These are phyloP conservation scores for Fragaria vesca DNA, from an alignment of 306 rosid species.

Conservation along the genomic window DNA sequence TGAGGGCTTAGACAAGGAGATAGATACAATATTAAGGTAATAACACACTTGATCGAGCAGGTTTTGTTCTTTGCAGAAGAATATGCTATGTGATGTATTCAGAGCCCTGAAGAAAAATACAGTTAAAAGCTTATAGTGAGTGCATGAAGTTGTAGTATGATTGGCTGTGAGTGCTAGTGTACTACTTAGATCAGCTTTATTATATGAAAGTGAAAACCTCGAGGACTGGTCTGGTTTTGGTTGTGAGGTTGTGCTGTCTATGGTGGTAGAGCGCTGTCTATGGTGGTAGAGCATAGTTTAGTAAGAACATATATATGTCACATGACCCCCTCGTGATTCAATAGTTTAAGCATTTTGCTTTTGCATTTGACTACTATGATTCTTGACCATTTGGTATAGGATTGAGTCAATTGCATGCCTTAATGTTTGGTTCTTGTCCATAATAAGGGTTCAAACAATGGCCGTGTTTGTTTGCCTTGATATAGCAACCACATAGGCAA, in stretches of 20 bases:
- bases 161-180: conserved; percentile 12
- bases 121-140: conserved; percentile 19
- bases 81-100: not conserved
- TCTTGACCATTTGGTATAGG: not conserved
- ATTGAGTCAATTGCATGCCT: not conserved
- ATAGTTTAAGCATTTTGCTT: not conserved
- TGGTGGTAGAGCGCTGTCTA: not conserved
- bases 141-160: conserved; percentile 20
- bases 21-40: not conserved
- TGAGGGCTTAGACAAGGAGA: conserved; percentile 1
- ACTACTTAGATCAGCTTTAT: not conserved
- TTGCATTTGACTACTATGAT: not conserved
- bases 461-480: no score
- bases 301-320: not conserved
- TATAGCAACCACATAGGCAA: no score
- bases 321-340: not conserved
- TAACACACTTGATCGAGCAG: not conserved
- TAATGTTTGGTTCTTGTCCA: not conserved
- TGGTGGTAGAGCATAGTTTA: not conserved
- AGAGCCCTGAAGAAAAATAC: conserved; percentile 13
- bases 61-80: conserved; percentile 2
- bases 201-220: not conserved
- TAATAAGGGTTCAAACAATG: not conserved
- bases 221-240: conserved; percentile 4
- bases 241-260: not conserved